Evolutionary conservation across 2,329 filamentous ascomycete species (phyloP), one percentile per base, ranked within the genome.

Genomic region (Claviceps sp.): DNA sequence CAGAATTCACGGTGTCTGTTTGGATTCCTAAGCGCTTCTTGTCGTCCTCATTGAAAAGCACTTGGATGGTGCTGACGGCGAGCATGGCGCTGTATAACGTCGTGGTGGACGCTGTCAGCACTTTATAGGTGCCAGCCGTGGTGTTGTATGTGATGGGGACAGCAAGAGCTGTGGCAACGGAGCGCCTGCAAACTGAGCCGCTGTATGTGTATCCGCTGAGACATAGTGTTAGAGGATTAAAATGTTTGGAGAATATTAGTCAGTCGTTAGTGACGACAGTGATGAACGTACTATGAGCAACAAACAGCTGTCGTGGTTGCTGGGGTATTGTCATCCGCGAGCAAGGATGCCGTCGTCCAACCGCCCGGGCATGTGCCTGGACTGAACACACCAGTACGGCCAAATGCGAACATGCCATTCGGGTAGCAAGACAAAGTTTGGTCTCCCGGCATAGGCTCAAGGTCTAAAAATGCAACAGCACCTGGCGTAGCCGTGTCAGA

Each of bases 391-490:
- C 68, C 68, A 4, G 66, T 70, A 19, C 63, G 62, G 13, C 61
- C 64, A 14, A 61, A 60, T 5, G 56, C 58, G 50, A 71, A 70
- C 68, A 71, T 71, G 56, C 64, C 64, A 39, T 68, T 61, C 1
- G 68, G 68, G 52, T 71, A 71, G 52, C 68, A 71, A 2, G 68
- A 69, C 46, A 70, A 57, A 2, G 67, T 68, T 34, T 60, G 67
- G 6, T 66, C 67, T 10, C 60, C 65, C n/a, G 61, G 53, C 19
- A 64, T 60, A 7, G 69, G 65, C 45, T 68, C 62, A 40, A 69
- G 52, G 51, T 71, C 68, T 14, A 71, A 57, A 60, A 64, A 70
- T 30, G 67, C 68, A 39, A 66, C 61, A 1, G 63, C 59, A 6
- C 62, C 66, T 8, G 58, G 56, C 26, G 57, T 56, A 2, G 57